Percentiles rank a stretch among this genome's conserved stretches.
Evolutionary conservation across 2,329 filamentous ascomycete species (phyloP).

Genomic region (Xylaria sp.): DNA sequence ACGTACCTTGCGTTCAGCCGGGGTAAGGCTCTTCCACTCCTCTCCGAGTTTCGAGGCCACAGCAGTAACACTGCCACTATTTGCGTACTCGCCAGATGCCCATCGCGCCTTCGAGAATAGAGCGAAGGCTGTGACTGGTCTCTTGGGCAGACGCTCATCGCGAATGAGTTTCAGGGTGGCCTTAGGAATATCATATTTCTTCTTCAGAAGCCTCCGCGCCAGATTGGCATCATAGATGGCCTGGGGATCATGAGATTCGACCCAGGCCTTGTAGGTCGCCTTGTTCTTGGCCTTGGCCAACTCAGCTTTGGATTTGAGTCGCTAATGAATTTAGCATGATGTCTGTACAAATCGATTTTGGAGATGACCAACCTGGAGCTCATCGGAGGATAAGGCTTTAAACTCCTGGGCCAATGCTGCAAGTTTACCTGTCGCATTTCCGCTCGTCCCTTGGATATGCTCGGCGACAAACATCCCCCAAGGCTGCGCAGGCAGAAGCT

Average conservation of each 20-base stretch:
- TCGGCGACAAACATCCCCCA: constrained; percentile 50
- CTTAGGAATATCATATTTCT: constrained; percentile 42
- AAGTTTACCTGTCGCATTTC: constrained; percentile 33
- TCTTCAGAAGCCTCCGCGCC: constrained; percentile 51
- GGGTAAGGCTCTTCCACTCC: constrained; percentile 53
- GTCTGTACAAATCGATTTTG: neutral
- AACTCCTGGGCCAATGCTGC: constrained; percentile 42
- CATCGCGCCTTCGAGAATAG: constrained; percentile 49
- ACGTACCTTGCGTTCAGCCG: constrained; percentile 51
- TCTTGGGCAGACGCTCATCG: constrained; percentile 57
- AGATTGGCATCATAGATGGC: constrained; percentile 54
- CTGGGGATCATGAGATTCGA: constrained; percentile 49
- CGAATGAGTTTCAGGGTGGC: constrained; percentile 40
- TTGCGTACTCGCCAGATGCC: constrained; percentile 37
- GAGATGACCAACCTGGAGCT: constrained; percentile 50
- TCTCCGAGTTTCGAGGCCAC: constrained; percentile 34
- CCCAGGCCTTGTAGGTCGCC: constrained; percentile 52
- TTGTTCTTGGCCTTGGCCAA: constrained; percentile 51
- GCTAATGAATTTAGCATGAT: constrained; percentile 40
- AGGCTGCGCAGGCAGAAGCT: constrained; percentile 37
- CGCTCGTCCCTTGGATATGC: constrained; percentile 34
- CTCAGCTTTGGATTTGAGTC: constrained; percentile 42
- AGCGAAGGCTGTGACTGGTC: constrained; percentile 41
- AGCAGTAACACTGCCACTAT: constrained; percentile 21
- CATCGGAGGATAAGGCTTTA: constrained; percentile 47